Conservation (phyloP, 2,329 filamentous ascomycete genomes). For the Aspergillus ustus region DNA sequence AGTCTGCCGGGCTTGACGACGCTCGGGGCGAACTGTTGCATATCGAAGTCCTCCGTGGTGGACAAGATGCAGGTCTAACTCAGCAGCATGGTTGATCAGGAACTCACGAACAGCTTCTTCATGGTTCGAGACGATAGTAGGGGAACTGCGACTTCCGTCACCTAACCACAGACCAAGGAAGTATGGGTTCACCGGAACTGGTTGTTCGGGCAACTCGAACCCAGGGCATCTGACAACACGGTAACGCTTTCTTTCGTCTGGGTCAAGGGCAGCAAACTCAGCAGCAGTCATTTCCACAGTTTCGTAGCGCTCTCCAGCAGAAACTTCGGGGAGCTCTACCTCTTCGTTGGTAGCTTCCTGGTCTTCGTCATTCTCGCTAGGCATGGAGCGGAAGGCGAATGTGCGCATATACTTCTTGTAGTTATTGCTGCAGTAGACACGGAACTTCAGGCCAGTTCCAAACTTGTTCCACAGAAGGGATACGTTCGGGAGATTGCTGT, state of each 20-base stretch:
- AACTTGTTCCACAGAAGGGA: too few relatives aligned
- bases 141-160: not conserved
- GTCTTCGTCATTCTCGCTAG: too few relatives aligned
- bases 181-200: not conserved
- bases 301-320: constrained; percentile 37
- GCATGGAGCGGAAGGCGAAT: too few relatives aligned
- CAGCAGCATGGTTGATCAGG: constrained; percentile 5
- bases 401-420: too few relatives aligned
- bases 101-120: constrained; percentile 2
- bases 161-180: constrained; percentile 6
- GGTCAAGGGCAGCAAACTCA: constrained; percentile 48
- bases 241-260: constrained; percentile 42
- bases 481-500: too few relatives aligned
- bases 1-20: not conserved
- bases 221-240: constrained; percentile 42
- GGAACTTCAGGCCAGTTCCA: too few relatives aligned
- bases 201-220: constrained; percentile 29
- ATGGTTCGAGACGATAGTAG: not conserved
- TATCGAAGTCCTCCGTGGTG: too few relatives aligned
- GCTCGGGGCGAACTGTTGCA: too few relatives aligned
- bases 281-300: constrained; percentile 54
- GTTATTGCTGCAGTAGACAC: too few relatives aligned
- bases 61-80: not conserved
- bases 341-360: too few relatives aligned
- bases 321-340: too few relatives aligned